phyloP scores from a whole-genome alignment of 768 basidiomycete species.

The Pisolithus orientalis region DNA sequence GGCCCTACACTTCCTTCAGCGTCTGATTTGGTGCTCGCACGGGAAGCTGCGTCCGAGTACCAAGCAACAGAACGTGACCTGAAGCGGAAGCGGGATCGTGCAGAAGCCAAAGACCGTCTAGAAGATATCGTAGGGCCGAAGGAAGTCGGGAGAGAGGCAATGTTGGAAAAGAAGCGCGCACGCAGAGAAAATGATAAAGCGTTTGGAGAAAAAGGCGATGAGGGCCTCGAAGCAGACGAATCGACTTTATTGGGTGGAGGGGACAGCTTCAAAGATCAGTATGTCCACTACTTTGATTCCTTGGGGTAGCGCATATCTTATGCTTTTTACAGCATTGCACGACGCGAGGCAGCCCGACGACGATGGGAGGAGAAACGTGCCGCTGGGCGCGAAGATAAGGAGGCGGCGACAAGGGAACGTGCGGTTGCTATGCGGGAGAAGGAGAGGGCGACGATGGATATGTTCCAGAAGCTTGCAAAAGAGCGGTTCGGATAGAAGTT shows the following conservation, averaged over 20 bases:
- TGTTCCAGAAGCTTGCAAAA: conserved; percentile 89
- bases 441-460: conserved; percentile 92
- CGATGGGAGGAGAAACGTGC: conserved; percentile 51
- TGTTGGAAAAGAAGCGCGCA: conserved; percentile 81
- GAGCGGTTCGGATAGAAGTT: conserved; percentile 64
- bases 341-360: conserved; percentile 64
- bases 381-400: conserved; percentile 41
- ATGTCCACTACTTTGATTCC: conserved; percentile 15
- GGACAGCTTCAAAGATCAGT: conserved; percentile 79
- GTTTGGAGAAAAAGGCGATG: conserved; percentile 69
- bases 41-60: conserved; percentile 53
- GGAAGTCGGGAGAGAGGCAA: conserved; percentile 73
- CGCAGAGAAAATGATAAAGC: conserved; percentile 63
- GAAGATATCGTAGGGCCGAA: conserved; percentile 81
- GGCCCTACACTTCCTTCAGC: conserved; percentile 68
- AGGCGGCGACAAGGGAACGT: conserved; percentile 52
- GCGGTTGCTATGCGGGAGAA: conserved; percentile 61
- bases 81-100: conserved; percentile 62
- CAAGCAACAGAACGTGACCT: conserved; percentile 45
- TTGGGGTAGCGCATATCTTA: conserved; percentile 3
- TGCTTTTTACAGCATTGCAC: conserved; percentile 51
- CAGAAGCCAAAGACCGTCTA: conserved; percentile 58
- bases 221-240: conserved; percentile 75
- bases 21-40: conserved; percentile 62
- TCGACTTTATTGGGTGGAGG: conserved; percentile 75